Conservation (phyloP, 2,329 filamentous ascomycete species). For the Scolecobasidium constrictum region DNA sequence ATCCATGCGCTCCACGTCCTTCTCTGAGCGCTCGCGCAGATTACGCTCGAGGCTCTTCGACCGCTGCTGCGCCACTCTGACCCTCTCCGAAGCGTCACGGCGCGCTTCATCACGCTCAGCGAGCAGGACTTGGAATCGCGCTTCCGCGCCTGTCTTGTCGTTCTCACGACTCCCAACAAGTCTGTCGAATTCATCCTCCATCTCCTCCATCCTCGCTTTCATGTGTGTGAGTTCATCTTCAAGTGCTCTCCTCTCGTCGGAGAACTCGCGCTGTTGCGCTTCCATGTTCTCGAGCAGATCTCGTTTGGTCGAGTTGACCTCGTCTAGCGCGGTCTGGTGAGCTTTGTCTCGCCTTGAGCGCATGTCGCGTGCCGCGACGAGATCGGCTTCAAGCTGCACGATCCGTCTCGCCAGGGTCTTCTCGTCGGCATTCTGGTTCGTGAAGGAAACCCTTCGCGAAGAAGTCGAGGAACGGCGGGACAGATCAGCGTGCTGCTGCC, state of each 20-base stretch:
- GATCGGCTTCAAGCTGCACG: constrained; percentile 63
- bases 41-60: constrained; percentile 46
- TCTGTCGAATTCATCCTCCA: constrained; percentile 84
- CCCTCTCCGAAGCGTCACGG: constrained; percentile 37
- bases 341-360: constrained; percentile 52
- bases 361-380: constrained; percentile 61
- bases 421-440: constrained; percentile 48
- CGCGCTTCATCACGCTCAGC: constrained; percentile 56
- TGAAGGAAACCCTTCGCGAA: constrained; percentile 46
- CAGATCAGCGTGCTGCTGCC: constrained; percentile 25
- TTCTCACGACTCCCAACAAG: constrained; percentile 75
- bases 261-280: constrained; percentile 78
- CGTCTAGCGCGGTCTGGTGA: constrained; percentile 46
- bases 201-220: constrained; percentile 70
- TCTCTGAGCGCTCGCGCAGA: constrained; percentile 41
- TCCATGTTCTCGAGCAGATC: constrained; percentile 94
- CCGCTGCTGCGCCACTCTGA: constrained; percentile 28
- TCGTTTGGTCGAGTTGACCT: constrained; percentile 83
- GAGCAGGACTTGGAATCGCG: constrained; percentile 56
- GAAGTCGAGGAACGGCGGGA: constrained; percentile 51
- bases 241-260: constrained; percentile 70
- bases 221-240: constrained; percentile 70
- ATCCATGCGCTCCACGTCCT: constrained; percentile 20
- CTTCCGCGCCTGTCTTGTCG: constrained; percentile 60
- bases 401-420: constrained; percentile 52